Evolutionary conservation across 2,329 filamentous ascomycete genomes (phyloP).

Genomic region (Hawksworthiomyces lignivorus): DNA sequence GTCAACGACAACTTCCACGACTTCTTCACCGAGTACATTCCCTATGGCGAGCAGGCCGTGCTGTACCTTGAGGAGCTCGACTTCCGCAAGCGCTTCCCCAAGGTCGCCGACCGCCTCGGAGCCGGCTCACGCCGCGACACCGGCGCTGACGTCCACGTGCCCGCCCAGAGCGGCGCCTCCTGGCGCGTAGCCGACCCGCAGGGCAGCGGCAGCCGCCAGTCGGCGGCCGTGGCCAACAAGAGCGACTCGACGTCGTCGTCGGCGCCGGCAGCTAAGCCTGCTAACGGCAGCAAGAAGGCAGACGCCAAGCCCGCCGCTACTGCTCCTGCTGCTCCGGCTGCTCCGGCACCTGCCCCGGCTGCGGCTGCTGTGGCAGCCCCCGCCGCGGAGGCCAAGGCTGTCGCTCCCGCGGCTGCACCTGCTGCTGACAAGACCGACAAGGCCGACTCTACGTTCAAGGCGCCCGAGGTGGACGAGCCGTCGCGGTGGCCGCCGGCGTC

Average conservation of each 20-base stretch:
- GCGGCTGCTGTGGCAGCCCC: neutral
- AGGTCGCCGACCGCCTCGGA: conserved; percentile 34
- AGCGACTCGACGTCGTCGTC: neutral
- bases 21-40: conserved; percentile 92
- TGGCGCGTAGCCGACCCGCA: conserved; percentile 66
- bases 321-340: too few species aligned
- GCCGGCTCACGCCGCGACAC: conserved; percentile 43
- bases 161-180: conserved; percentile 75
- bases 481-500: conserved; percentile 56
- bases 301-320: too few species aligned
- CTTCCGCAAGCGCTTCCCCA: conserved; percentile 76
- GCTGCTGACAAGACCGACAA: conserved; percentile 11
- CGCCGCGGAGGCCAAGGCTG: neutral
- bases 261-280: too few species aligned
- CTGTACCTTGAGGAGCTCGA: conserved; percentile 93
- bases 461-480: conserved; percentile 58
- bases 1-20: conserved; percentile 98
- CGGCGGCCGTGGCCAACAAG: conserved; percentile 19
- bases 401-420: neutral
- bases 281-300: too few species aligned
- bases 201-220: conserved; percentile 46
- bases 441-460: conserved; percentile 32
- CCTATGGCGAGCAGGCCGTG: conserved; percentile 88
- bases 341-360: too few species aligned
- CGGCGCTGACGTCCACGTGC: conserved; percentile 71